phyloP scores from a whole-genome alignment of 2,329 filamentous ascomycete genomes.

The Sclerotinia borealis region DNA sequence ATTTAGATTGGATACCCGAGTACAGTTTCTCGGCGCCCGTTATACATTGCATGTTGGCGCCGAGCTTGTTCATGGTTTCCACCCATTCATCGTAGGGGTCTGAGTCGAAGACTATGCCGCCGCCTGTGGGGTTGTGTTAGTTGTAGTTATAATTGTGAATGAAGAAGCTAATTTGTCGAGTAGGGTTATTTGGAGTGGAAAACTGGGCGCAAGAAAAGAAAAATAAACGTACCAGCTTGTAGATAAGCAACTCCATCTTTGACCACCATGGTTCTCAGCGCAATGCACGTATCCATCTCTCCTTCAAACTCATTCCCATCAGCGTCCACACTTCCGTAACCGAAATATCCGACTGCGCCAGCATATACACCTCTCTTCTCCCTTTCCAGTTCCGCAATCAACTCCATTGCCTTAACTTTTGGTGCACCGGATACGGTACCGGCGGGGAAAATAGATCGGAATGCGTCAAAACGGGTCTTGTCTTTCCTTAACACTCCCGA shows the following conservation, averaged over 20 bases:
- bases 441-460: constrained; percentile 93
- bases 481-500: constrained; percentile 78
- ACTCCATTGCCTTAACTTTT: constrained; percentile 93
- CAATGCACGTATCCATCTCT: constrained; percentile 82
- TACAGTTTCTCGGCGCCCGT: constrained; percentile 66
- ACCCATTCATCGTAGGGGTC: constrained; percentile 88
- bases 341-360: constrained; percentile 94
- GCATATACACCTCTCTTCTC: constrained; percentile 96
- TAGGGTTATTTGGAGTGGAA: not conserved
- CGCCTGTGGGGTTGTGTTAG: constrained; percentile 43
- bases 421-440: constrained; percentile 93
- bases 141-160: not conserved
- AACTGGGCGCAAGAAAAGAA: not conserved
- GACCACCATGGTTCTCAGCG: constrained; percentile 78
- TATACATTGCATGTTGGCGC: constrained; percentile 85
- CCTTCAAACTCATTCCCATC: constrained; percentile 63
- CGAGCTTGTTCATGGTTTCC: constrained; percentile 95
- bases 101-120: constrained; percentile 91
- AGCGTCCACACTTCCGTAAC: constrained; percentile 66
- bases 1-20: constrained; percentile 17
- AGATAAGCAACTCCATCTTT: constrained; percentile 90
- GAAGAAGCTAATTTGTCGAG: not conserved
- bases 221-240: constrained; percentile 55
- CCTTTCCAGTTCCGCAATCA: constrained; percentile 87
- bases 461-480: constrained; percentile 90